phyloP scores from a whole-genome alignment of 352 stramenopile genomes.

The Pythium coloratum region DNA sequence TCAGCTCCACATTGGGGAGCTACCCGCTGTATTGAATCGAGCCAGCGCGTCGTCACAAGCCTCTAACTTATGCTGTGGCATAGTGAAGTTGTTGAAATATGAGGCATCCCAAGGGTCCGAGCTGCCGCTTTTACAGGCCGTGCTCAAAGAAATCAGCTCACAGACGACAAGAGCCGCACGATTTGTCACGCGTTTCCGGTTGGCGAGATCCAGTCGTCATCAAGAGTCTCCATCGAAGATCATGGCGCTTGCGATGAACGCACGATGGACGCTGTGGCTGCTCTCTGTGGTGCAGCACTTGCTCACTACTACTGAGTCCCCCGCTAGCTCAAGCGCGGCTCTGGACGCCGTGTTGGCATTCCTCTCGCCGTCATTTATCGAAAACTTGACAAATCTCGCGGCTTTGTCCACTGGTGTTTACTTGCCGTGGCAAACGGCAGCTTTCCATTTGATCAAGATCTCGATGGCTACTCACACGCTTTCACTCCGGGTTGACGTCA shows the following conservation, averaged over 20 bases:
- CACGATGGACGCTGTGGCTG: slow-evolving; percentile 22
- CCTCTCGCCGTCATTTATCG: background rate
- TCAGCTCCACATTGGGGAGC: slow-evolving; percentile 1
- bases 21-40: background rate
- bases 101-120: background rate
- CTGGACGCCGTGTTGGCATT: background rate
- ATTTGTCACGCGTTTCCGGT: background rate
- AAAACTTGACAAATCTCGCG: slow-evolving; percentile 8
- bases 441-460: slow-evolving; percentile 10
- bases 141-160: background rate
- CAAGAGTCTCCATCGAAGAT: background rate
- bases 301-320: background rate
- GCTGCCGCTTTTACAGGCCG: background rate
- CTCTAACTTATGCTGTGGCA: background rate
- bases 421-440: slow-evolving; percentile 6
- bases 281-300: background rate
- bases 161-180: background rate
- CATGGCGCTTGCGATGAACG: slow-evolving; percentile 3
- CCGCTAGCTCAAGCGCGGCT: background rate
- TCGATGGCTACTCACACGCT: background rate
- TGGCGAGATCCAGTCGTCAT: background rate
- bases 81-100: background rate
- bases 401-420: background rate
- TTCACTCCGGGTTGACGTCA: background rate
- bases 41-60: background rate